phyloP scores from a whole-genome alignment of 1,284 basidiomycete species.

The Thecaphora thlaspeos region DNA sequence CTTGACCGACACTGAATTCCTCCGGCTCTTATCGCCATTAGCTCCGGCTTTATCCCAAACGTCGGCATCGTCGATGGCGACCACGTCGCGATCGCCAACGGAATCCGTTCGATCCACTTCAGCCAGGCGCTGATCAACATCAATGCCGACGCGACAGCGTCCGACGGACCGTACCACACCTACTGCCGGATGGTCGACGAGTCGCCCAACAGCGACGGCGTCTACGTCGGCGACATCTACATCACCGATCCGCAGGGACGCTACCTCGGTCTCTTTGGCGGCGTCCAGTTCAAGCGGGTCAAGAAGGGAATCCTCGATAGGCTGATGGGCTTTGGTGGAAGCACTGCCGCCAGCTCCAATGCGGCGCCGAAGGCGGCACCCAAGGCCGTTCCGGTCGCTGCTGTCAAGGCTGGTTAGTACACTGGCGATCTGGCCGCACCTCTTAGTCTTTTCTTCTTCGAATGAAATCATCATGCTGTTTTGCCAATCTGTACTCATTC shows the following conservation, averaged over 20 bases:
- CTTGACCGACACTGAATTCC: no score
- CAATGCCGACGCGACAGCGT: no score
- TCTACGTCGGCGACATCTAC: constrained; percentile 25
- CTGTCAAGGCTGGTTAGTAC: background rate
- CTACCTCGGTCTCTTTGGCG: constrained; percentile 17
- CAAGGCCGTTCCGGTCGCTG: background rate
- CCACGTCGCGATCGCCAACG: constrained; percentile 35
- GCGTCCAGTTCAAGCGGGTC: constrained; percentile 18
- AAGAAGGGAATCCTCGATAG: constrained; percentile 34
- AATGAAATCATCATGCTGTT: no score
- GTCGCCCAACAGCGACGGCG: constrained; percentile 7
- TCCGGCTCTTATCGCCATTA: no score
- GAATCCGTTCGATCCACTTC: constrained; percentile 20
- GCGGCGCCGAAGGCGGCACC: background rate
- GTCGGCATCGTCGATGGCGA: constrained; percentile 25
- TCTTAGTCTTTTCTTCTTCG: no score
- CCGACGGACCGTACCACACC: constrained; percentile 6
- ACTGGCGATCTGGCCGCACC: background rate
- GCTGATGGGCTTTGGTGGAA: constrained; percentile 27
- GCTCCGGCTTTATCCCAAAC: constrained; percentile 38
- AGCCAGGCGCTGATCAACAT: no score
- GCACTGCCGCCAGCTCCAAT: constrained; percentile 16
- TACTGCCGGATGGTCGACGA: constrained; percentile 14
- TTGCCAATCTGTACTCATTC: no score
- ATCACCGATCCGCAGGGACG: constrained; percentile 23